A percentile compares a stretch with the other conserved stretches of the same genome.
Conservation (phyloP, 768 basidiomycete species). For the Auricularia sp. region DNA sequence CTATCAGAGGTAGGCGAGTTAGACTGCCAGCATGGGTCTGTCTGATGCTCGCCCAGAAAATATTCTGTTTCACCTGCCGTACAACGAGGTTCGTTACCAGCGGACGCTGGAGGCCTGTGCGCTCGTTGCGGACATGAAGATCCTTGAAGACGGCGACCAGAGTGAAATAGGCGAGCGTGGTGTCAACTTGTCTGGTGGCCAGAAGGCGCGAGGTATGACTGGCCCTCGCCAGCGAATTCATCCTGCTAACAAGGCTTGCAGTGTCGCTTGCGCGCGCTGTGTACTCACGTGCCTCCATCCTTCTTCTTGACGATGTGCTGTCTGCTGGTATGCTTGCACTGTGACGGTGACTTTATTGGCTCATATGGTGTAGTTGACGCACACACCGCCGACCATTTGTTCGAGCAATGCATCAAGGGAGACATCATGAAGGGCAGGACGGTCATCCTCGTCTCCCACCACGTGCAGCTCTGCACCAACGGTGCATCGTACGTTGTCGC, state of each 20-base stretch:
- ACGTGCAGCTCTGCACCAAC: slow-evolving; percentile 78
- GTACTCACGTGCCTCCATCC: slow-evolving; percentile 74
- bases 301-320: slow-evolving; percentile 78
- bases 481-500: slow-evolving; percentile 76
- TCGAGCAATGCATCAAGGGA: slow-evolving; percentile 68
- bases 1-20: slow-evolving; percentile 35
- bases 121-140: slow-evolving; percentile 62
- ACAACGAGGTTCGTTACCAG: slow-evolving; percentile 60
- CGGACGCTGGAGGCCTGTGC: slow-evolving; percentile 48
- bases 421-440: slow-evolving; percentile 72
- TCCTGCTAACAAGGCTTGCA: slow-evolving; percentile 16
- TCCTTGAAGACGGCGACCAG: slow-evolving; percentile 52
- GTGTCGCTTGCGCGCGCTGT: slow-evolving; percentile 77
- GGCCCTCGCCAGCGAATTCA: background rate
- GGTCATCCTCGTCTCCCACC: slow-evolving; percentile 85
- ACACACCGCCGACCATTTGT: slow-evolving; percentile 75
- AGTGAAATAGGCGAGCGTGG: slow-evolving; percentile 19
- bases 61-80: slow-evolving; percentile 74
- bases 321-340: slow-evolving; percentile 22
- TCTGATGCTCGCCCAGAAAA: slow-evolving; percentile 37
- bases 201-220: slow-evolving; percentile 35
- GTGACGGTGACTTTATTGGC: slow-evolving; percentile 16
- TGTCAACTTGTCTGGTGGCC: slow-evolving; percentile 38
- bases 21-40: background rate
- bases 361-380: slow-evolving; percentile 52